Evolutionary conservation across 1,284 basidiomycete species (phyloP), one percentile per base, ranked within the genome.

Genomic region (Irpex lacteus): DNA sequence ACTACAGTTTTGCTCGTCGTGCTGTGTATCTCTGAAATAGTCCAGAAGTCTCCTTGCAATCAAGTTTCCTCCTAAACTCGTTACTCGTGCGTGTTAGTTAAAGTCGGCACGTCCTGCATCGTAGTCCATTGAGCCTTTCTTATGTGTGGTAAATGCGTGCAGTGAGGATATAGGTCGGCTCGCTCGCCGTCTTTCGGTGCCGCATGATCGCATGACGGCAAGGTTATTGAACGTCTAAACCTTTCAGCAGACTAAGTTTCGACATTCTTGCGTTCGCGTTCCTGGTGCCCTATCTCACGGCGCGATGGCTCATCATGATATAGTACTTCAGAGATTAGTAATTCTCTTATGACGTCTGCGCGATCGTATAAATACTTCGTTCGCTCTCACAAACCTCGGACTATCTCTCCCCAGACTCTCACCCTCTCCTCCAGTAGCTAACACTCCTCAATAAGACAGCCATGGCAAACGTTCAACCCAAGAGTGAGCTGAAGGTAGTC

Each of bases 401-500:
- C 11, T 9, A 44, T 44, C 40, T 44, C 40, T 9, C 8, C 40
- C 40, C 40, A 15, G 40, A 44, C 15, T 44, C 40, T 15, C 40
- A 44, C 40, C 40, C 15, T 15, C 8, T 15, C 40, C 2, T 4
- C 1, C 26, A 2, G 3, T 26, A 26, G 26, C 26, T 26, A 26
- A 0, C 15, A 44, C 40, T 5, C 40, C 15, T 11, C 40, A 44
- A 5, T 5, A 15, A 6, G 32, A 36, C 8, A n/a, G 26, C 7
- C 40, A 62, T 62, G 61, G 58, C 61, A 6, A 37, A 56, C 13
- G 52, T 54, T 37, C 49, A 60, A 52, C 77, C 76, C 64, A 78
- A 75, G 65, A 79, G 75, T 54, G 67, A 70, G 9, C 64, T 80
- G 61, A 81, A 80, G 59, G 70, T 81, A 36, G 78, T 81, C 58